Evolutionary conservation across 2,329 filamentous ascomycete genomes (phyloP), one percentile per base, ranked within the genome.

Genomic region (Zalaria sp.): DNA sequence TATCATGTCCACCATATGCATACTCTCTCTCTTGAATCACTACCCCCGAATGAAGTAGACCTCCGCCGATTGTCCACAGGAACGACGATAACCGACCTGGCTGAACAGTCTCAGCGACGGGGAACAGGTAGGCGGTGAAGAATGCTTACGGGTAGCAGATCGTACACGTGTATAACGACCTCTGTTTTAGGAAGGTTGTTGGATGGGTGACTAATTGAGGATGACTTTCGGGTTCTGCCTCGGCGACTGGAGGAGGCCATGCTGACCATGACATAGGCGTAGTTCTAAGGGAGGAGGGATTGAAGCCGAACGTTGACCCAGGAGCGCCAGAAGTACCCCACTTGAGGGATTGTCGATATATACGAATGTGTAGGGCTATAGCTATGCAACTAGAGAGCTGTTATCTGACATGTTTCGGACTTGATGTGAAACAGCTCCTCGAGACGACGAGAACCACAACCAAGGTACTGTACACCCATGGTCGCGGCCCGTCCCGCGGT

Each of bases 11-110:
- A 35, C 85, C 85, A 54, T 85, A 93, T 25, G 85, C 85, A 57
- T 91, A 93, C 66, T 93, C 85, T 48, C 70, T 75, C 50, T 80
- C 76, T 57, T 80, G 79, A 61, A 91, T 84, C 34, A 87, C 83
- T 41, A 93, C 81, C 40, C 83, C 85, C 0, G 84, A 84, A 58
- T 93, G 85, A 4, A 91, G 73, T 29, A 93, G 75, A 4, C 80
- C 83, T 37, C 80, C 74, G 45, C 85, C 85, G 42, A 89, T 58
- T 18, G 77, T 73, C 85, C 85, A 93, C 27, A 93, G 71, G 8
- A 85, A 52, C 0, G 81, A 78, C n/a, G 83, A 80, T 34, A 91
- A 60, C 51, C 77, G 77, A 39, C 83, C 81, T 34, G 83, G 81
- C 75, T 86, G 48, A 37, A 25, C 44, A 41, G 38, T 43, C 44